phyloP scores from a whole-genome alignment of 2,329 filamentous ascomycete species.

The Trichoderma koningiopsis region DNA sequence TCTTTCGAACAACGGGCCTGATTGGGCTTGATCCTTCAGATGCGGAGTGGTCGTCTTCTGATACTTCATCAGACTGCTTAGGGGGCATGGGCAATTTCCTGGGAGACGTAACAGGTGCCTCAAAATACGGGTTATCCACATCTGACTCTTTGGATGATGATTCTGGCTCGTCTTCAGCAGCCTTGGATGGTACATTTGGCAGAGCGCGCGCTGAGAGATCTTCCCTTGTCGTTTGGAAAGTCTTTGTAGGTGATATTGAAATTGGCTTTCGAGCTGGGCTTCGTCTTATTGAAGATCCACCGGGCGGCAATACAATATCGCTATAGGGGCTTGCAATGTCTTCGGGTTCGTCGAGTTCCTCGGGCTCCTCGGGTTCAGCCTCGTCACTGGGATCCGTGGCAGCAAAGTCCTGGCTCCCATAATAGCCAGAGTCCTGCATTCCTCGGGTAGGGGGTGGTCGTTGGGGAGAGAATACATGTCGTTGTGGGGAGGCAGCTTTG shows the following conservation, averaged over 20 bases:
- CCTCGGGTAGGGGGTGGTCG: constrained; percentile 30
- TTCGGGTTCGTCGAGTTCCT: constrained; percentile 22
- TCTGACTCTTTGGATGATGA: constrained; percentile 19
- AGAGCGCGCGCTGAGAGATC: constrained; percentile 42
- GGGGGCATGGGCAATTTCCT: not conserved
- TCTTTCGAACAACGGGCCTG: constrained; percentile 80
- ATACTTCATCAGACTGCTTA: constrained; percentile 2
- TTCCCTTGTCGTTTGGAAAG: constrained; percentile 49
- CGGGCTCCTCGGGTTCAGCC: constrained; percentile 27
- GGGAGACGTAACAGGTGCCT: not conserved
- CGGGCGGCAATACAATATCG: constrained; percentile 28
- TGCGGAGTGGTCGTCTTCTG: constrained; percentile 53
- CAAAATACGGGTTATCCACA: constrained; percentile 25
- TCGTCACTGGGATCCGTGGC: constrained; percentile 33
- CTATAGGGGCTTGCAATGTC: constrained; percentile 30
- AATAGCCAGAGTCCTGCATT: constrained; percentile 67
- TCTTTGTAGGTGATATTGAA: constrained; percentile 39
- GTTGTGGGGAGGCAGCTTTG: constrained; percentile 39
- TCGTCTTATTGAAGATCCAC: constrained; percentile 28
- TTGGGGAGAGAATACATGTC: constrained; percentile 39
- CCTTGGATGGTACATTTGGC: constrained; percentile 19
- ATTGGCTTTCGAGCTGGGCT: constrained; percentile 35
- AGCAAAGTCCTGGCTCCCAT: constrained; percentile 61
- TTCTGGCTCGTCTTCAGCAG: not conserved
- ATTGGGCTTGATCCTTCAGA: constrained; percentile 75